Base-by-base conservation (phyloP, 2,329 filamentous ascomycete species). In the Clarireedia paspali region DNA sequence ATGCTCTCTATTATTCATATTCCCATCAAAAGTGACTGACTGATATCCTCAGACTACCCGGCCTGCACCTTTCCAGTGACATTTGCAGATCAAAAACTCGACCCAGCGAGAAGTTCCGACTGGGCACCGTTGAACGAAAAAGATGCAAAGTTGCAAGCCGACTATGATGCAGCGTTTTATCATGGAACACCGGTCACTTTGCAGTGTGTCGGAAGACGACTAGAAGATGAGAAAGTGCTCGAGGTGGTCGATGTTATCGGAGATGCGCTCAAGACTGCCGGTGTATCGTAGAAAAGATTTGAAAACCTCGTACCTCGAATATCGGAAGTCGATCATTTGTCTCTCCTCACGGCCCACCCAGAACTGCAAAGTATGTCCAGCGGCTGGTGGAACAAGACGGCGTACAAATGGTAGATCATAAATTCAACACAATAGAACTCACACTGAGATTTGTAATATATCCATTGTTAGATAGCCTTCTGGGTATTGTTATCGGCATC, bases 1-100 rank as follows among this genome's bases (percentile, higher is more conserved):
- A 53, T 50, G 56, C 60, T 42, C 3, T 45, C 44, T 45, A 40
- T 7, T 45, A 45, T 36, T 34, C 9, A 12, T 34, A 12, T 12
- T 34, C 30, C 30, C 30, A 34, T 12, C 30, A 12, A 9, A 34
- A 39, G n/a, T 24, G 20, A 23, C 20, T 45, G 4, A 42, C 39
- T 12, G 6, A 47, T 17, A 34, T 30, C 17, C 27, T 14, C 54
- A 64, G 68, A 70, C 56, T 66, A 69, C 46, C 65, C 63, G 15
- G 60, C 58, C 7, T 68, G 73, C 10, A 73, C 73, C 1, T 69
- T 77, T 5, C 75, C 75, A 0, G 72, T 77, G 2, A 74, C 72
- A 0, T 67, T 67, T 52, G 73, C 72, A 0, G 71, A 76, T 56
- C 71, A 73, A 60, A 57, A 57, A 2, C 42, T 74, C 0, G 74